Conservation (phyloP, 352 stramenopile genomes). For the Pythium aristosporum region DNA sequence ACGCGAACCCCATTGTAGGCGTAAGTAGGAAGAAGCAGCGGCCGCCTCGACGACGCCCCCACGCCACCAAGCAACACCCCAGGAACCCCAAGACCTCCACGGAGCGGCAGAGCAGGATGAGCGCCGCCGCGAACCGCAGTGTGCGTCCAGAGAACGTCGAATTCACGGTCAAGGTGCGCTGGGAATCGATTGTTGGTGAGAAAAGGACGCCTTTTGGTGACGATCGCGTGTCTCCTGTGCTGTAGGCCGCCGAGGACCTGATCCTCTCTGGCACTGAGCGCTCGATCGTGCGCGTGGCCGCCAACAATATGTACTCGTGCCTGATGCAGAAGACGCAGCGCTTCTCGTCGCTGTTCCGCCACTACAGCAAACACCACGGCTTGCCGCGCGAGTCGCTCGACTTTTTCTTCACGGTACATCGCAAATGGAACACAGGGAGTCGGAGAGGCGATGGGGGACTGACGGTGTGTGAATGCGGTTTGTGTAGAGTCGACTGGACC, state of each 20-base stretch:
- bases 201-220: neutral
- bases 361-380: conserved; percentile 99
- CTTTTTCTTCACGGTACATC: conserved; percentile 95
- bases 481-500: conserved; percentile 66
- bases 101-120: neutral
- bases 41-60: neutral
- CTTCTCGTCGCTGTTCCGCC: conserved; percentile 97
- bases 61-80: neutral
- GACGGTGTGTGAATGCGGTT: neutral
- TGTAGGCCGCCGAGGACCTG: conserved; percentile 72
- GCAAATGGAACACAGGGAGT: too few species aligned
- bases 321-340: conserved; percentile 98
- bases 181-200: neutral
- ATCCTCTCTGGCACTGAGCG: conserved; percentile 75
- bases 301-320: conserved; percentile 92
- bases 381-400: conserved; percentile 95
- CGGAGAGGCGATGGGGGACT: neutral
- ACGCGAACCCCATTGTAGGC: conserved; percentile 8
- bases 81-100: neutral
- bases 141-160: conserved; percentile 93
- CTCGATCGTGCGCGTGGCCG: conserved; percentile 79
- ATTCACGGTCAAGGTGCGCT: conserved; percentile 92
- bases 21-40: conserved; percentile 1
- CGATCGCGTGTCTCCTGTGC: neutral
- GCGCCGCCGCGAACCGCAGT: conserved; percentile 62